phyloP scores from a whole-genome alignment of 177 flowering plant genomes.

The Vitis hybrid region DNA sequence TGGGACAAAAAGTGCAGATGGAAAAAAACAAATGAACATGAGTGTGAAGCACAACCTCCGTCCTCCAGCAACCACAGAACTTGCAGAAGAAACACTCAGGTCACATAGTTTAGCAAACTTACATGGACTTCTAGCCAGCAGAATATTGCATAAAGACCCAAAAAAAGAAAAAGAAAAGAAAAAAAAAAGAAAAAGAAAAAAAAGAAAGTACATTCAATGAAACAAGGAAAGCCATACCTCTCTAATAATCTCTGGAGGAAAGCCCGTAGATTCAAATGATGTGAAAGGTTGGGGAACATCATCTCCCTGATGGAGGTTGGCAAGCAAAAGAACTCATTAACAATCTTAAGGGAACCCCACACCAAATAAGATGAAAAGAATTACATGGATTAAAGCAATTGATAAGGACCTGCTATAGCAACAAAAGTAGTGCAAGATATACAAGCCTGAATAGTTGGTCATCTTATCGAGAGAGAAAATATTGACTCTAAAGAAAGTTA shows the following conservation, averaged over 20 bases:
- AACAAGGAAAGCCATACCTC: constrained; percentile 52
- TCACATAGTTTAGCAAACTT: constrained; percentile 15
- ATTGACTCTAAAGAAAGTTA: no score
- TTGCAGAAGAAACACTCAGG: constrained; percentile 25
- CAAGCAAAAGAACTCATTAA: constrained; percentile 1
- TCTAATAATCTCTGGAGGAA: constrained; percentile 81
- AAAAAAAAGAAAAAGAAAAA: not conserved
- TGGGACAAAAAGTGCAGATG: constrained; percentile 73
- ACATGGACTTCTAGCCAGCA: constrained; percentile 20
- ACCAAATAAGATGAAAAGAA: not conserved
- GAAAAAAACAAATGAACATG: constrained; percentile 43
- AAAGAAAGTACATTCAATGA: not conserved
- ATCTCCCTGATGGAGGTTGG: constrained; percentile 49
- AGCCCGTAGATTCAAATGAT: constrained; percentile 79
- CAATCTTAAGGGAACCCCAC: not conserved
- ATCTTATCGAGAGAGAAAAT: no score
- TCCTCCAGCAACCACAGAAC: constrained; percentile 43
- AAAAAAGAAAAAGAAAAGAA: not conserved
- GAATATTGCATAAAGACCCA: constrained; percentile 3
- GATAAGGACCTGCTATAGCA: not conserved
- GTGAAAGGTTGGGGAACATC: constrained; percentile 74
- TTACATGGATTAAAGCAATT: not conserved
- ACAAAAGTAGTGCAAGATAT: no score
- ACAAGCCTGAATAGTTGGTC: no score
- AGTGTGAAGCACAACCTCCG: constrained; percentile 45